Percentiles rank a stretch among this genome's conserved stretches.
Conservation (phyloP, 768 basidiomycete species). For the Tremella fuciformis region DNA sequence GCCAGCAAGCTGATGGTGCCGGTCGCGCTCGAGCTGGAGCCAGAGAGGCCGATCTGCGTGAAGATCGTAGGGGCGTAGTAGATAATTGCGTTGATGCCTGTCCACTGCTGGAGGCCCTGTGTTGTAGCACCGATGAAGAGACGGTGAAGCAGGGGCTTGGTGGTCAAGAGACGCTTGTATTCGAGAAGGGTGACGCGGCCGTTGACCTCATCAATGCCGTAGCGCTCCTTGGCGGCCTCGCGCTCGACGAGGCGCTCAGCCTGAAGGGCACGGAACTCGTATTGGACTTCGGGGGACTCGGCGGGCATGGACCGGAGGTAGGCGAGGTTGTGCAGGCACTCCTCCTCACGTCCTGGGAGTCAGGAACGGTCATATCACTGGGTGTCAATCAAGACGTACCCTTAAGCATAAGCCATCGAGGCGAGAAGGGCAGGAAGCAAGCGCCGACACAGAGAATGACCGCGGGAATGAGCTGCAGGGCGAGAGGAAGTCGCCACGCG, state of each 20-base stretch:
- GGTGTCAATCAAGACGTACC: constrained; percentile 22
- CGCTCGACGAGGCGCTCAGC: constrained; percentile 69
- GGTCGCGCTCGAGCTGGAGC: constrained; percentile 29
- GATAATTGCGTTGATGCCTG: constrained; percentile 67
- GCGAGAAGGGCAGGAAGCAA: constrained; percentile 75
- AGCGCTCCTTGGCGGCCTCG: constrained; percentile 62
- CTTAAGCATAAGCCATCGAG: constrained; percentile 66
- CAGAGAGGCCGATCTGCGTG: constrained; percentile 60
- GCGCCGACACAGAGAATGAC: constrained; percentile 68
- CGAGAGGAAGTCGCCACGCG: constrained; percentile 73
- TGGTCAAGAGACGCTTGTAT: constrained; percentile 63
- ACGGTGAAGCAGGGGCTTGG: constrained; percentile 59
- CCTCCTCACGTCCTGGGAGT: constrained; percentile 65
- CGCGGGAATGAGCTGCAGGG: constrained; percentile 71
- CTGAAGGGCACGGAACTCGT: constrained; percentile 57
- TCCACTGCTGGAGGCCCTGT: constrained; percentile 83
- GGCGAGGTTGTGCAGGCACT: constrained; percentile 66
- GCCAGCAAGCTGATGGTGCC: constrained; percentile 62
- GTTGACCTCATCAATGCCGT: constrained; percentile 47
- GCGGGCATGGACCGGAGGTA: constrained; percentile 60
- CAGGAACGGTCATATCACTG: no score
- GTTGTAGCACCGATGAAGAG: constrained; percentile 60
- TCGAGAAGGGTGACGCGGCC: constrained; percentile 64
- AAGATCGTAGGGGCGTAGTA: constrained; percentile 74
- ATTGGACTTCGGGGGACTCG: constrained; percentile 64